These are phyloP conservation scores for Fusarium sp. DNA, from an alignment of 2,329 filamentous ascomycete species.

Conservation along the genomic window DNA sequence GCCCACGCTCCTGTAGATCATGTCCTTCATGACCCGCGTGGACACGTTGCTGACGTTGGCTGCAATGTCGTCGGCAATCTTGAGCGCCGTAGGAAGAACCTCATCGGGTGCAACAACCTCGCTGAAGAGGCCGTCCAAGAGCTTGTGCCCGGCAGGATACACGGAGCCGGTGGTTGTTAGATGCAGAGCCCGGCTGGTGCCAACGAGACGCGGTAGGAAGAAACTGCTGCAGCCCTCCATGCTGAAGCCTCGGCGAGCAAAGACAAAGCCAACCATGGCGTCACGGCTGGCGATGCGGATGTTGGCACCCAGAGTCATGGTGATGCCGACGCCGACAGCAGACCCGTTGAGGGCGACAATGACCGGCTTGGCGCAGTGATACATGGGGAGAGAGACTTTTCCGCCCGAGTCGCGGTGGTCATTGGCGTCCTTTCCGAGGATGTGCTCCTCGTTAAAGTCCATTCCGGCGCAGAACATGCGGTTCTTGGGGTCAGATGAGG, in stretches of 20 bases:
- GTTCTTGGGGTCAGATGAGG: constrained; percentile 61
- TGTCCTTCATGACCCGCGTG: constrained; percentile 75
- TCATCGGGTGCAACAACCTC: constrained; percentile 70
- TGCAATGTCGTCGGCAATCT: constrained; percentile 75
- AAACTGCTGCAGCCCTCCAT: constrained; percentile 80
- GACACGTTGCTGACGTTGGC: constrained; percentile 74
- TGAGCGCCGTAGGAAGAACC: constrained; percentile 74
- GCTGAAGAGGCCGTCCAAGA: constrained; percentile 73
- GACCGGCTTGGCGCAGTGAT: constrained; percentile 68
- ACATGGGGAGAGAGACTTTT: constrained; percentile 65
- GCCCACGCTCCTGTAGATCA: constrained; percentile 72
- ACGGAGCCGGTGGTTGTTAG: constrained; percentile 75
- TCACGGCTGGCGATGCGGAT: constrained; percentile 64
- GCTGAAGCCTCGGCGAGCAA: constrained; percentile 75
- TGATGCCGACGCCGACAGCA: constrained; percentile 71
- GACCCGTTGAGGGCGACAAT: constrained; percentile 70
- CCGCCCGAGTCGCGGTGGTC: constrained; percentile 65
- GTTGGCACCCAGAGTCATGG: constrained; percentile 68
- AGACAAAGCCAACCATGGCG: constrained; percentile 81
- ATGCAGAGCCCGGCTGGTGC: constrained; percentile 71
- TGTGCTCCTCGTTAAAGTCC: constrained; percentile 59
- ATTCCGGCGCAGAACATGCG: constrained; percentile 70
- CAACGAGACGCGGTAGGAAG: constrained; percentile 78
- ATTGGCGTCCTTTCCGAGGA: constrained; percentile 41
- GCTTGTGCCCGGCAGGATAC: constrained; percentile 62